phyloP scores from a whole-genome alignment of 495 filamentous ascomycete species.

The Penicillium ucsense region DNA sequence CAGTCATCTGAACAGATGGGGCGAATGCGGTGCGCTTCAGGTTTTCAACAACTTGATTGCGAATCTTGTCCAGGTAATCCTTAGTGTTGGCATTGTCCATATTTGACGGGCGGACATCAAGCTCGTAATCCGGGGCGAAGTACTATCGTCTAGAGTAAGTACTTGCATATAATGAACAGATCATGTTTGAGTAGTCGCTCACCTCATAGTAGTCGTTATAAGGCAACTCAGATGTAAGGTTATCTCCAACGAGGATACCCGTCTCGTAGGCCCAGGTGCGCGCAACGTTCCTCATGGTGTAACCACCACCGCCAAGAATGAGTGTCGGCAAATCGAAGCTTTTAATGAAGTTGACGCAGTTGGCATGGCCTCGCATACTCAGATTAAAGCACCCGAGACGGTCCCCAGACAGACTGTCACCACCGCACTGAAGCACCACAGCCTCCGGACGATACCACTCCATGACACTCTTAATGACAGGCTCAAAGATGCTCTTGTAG shows the following conservation, averaged over 20 bases:
- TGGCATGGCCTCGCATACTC: slow-evolving; percentile 94
- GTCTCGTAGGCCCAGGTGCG: slow-evolving; percentile 98
- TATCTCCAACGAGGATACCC: slow-evolving; percentile 73
- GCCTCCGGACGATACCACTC: slow-evolving; percentile 90
- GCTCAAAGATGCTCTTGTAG: slow-evolving; percentile 94
- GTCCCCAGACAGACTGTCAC: slow-evolving; percentile 90
- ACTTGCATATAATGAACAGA: not conserved
- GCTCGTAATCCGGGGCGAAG: slow-evolving; percentile 91
- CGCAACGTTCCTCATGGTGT: slow-evolving; percentile 98
- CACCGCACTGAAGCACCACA: slow-evolving; percentile 93
- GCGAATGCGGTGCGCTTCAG: slow-evolving; percentile 78
- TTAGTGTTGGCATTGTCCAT: slow-evolving; percentile 97
- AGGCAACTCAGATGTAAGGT: slow-evolving; percentile 72
- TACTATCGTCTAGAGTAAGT: slow-evolving; percentile 49
- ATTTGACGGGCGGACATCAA: slow-evolving; percentile 90
- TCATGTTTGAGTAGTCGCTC: slow-evolving; percentile 15
- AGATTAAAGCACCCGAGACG: slow-evolving; percentile 96
- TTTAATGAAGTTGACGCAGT: slow-evolving; percentile 94
- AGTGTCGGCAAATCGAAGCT: slow-evolving; percentile 84
- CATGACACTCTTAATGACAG: slow-evolving; percentile 88
- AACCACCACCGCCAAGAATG: slow-evolving; percentile 89
- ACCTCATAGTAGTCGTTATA: slow-evolving; percentile 99
- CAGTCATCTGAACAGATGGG: slow-evolving; percentile 89
- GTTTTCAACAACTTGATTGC: slow-evolving; percentile 83
- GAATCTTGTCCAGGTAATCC: slow-evolving; percentile 96